Conservation (phyloP, 352 stramenopile species). For the Phytophthora pistaciae region DNA sequence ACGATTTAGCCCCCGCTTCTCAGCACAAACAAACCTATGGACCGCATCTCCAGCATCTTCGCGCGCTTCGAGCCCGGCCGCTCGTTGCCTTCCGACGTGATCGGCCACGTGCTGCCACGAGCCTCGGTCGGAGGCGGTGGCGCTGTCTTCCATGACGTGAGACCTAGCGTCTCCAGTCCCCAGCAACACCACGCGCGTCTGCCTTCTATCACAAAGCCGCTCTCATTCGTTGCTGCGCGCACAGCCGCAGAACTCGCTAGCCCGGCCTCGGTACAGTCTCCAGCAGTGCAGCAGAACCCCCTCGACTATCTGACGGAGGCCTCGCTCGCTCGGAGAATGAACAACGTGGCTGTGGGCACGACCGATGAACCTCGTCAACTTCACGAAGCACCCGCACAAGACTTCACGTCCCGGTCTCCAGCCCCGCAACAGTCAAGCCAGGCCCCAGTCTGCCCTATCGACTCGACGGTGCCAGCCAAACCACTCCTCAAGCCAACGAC, state of each 20-base stretch:
- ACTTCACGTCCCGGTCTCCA: neutral
- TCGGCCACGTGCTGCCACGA: conserved; percentile 24
- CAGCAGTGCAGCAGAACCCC: neutral
- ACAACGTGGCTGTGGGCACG: conserved; percentile 1
- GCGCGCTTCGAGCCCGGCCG: conserved; percentile 22
- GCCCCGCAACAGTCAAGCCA: neutral
- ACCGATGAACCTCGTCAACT: neutral
- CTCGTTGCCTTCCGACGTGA: conserved; percentile 24
- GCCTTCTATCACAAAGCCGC: neutral
- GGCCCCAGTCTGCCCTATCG: neutral
- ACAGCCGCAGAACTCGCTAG: neutral
- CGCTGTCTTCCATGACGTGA: neutral
- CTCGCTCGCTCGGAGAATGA: conserved; percentile 12
- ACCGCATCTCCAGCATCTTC: conserved; percentile 34
- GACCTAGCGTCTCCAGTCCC: neutral
- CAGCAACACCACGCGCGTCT: neutral
- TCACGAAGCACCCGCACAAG: neutral
- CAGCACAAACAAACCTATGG: conserved; percentile 7
- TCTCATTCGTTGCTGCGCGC: neutral
- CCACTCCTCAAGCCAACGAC: neutral
- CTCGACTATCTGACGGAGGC: conserved; percentile 16
- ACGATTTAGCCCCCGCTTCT: neutral
- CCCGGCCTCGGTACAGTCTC: neutral
- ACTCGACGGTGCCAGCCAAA: neutral
- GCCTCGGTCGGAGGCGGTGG: conserved; percentile 3